Conservation (phyloP, 2,329 filamentous ascomycete species). For the Blastomyces gilchristii region DNA sequence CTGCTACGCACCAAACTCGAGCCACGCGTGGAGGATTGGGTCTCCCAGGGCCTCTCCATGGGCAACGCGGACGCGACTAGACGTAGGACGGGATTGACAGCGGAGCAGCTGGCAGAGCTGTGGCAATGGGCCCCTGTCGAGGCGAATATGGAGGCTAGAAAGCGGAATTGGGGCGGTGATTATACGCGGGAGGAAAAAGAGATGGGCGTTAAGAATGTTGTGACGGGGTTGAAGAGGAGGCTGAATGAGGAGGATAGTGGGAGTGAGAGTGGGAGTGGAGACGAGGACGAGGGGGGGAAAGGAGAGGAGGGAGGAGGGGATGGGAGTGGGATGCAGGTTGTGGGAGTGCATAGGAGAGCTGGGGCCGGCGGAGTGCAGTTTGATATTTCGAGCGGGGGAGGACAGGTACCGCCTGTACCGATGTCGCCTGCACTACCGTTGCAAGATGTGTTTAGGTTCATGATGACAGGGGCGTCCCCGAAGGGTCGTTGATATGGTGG, state of each 20-base stretch:
- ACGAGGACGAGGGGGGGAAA: constrained; percentile 44
- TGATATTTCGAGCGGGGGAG: constrained; percentile 24
- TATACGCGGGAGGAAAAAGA: constrained; percentile 64
- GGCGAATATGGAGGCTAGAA: constrained; percentile 37
- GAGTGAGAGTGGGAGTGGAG: constrained; percentile 41
- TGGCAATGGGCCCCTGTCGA: constrained; percentile 48
- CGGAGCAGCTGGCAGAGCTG: constrained; percentile 47
- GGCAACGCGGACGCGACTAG: constrained; percentile 15
- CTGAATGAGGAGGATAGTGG: constrained; percentile 46
- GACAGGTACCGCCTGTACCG: constrained; percentile 19
- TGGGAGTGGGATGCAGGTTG: constrained; percentile 35
- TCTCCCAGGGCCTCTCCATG: constrained; percentile 51
- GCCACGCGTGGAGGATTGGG: constrained; percentile 62
- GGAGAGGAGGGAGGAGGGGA: constrained; percentile 43
- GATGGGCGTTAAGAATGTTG: constrained; percentile 56
- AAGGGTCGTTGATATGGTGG: constrained; percentile 16
- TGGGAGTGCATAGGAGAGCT: constrained; percentile 28
- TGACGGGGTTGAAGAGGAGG: constrained; percentile 56
- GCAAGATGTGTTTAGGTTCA: constrained; percentile 41
- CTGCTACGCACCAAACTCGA: constrained; percentile 77
- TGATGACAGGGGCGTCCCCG: constrained; percentile 38
- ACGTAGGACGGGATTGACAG: constrained; percentile 23
- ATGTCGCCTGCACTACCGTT: constrained; percentile 31
- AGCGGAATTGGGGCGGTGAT: constrained; percentile 49
- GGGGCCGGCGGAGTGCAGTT: constrained; percentile 26